Evolutionary conservation across 768 basidiomycete species (phyloP), one percentile per base, ranked within the genome.

Genomic region (Leucogyrophana mollusca): DNA sequence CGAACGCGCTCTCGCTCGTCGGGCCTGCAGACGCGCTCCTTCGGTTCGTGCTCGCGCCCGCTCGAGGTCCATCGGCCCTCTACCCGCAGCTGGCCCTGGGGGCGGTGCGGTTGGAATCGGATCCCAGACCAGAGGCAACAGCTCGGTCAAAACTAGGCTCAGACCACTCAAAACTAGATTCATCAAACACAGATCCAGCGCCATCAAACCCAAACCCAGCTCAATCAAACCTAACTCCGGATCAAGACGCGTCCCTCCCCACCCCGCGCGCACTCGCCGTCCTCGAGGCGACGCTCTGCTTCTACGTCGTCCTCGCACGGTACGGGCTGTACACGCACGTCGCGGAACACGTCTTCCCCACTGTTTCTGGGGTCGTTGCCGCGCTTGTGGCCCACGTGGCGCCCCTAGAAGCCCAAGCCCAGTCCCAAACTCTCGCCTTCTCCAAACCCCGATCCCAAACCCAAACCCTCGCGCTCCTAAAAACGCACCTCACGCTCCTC

Each of bases 281-380:
- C 14, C 71, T 87, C 13, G 65, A 66, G 1, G 67, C 66, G 23
- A 87, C 85, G 0, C 67, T 98, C 18, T 69, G 66, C 4, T 68
- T 93, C 11, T 93, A 90, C 64, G 58, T 72, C 0, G 57, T 68
- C 2, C 73, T 96, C 8, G 90, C 82, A 0, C 71, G 76, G 2
- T 98, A 95, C 53, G 94, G 94, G 1, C 60, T 95, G 1, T 85
- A 85, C 53, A 66, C 89, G 0, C 78, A 83, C 45, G 73, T 86
- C 30, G 82, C 87, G 10, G 60, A 10, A 77, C 27, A 30, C 13
- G 27, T 30, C 6, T 30, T 30, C 13, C 27, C 82, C 7, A 81
- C 79, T 3, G 85, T 86, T 1, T 57, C 70, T 21, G 74, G 77
- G 30, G 73, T 80, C n/a, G 73, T 90, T 39, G 56, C 71, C 10